These are phyloP conservation scores for Saccharomycopsis sp. DNA, from an alignment of 805 yeast genomes.

Conservation along the genomic window DNA sequence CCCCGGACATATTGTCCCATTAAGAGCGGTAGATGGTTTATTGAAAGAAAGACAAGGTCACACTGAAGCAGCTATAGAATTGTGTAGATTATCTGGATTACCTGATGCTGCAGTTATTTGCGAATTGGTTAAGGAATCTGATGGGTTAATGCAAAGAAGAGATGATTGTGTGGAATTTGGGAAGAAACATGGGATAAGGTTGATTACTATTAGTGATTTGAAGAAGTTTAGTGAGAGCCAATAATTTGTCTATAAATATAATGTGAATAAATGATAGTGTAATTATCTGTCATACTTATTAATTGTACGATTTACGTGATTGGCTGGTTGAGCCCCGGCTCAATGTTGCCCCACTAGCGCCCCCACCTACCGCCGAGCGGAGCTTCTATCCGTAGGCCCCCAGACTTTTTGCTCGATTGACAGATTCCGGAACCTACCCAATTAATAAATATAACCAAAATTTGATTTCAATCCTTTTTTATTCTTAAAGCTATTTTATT, in stretches of 20 bases:
- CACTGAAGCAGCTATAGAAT: slow-evolving; percentile 94
- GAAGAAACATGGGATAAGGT: slow-evolving; percentile 50
- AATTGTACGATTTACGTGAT: not conserved
- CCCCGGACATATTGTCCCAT: slow-evolving; percentile 94
- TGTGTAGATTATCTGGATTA: slow-evolving; percentile 68
- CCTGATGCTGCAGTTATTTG: slow-evolving; percentile 89
- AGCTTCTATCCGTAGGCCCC: too few relatives aligned
- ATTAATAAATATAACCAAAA: not conserved
- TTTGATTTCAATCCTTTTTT: too few relatives aligned
- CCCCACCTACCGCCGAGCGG: not conserved
- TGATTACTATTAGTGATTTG: slow-evolving; percentile 73
- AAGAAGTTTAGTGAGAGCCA: slow-evolving; percentile 40
- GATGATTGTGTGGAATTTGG: slow-evolving; percentile 77
- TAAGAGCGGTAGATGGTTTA: slow-evolving; percentile 85
- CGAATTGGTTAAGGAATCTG: slow-evolving; percentile 87
- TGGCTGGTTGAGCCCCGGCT: not conserved
- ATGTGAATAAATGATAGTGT: too few relatives aligned
- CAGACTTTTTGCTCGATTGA: not conserved
- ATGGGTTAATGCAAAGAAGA: slow-evolving; percentile 92
- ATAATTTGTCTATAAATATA: too few relatives aligned
- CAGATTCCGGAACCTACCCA: not conserved
- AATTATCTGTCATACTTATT: too few relatives aligned
- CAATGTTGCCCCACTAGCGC: not conserved
- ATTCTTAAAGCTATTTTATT: too few relatives aligned
- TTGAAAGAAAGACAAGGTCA: slow-evolving; percentile 83